Evolutionary conservation across 1,139 yeast genomes (phyloP).

Genomic region (Hyphopichia buzzinii): DNA sequence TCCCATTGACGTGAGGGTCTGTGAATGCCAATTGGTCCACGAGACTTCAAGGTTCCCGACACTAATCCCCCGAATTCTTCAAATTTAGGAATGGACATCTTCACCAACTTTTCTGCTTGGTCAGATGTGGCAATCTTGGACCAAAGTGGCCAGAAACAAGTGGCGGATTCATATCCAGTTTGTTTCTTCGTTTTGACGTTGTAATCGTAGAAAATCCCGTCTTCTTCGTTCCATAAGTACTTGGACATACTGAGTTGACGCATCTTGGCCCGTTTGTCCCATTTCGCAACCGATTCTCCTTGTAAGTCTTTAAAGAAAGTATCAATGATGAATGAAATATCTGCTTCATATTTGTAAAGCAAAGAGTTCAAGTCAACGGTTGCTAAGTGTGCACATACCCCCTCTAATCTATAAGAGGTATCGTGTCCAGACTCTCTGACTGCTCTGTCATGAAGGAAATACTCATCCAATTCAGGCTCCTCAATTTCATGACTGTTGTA

Average conservation of each 20-base stretch:
- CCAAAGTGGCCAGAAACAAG: slow-evolving; percentile 94
- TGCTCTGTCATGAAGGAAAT: slow-evolving; percentile 89
- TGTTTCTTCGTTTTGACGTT: slow-evolving; percentile 58
- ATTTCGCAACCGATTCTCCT: slow-evolving; percentile 49
- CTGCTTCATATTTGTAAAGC: slow-evolving; percentile 85
- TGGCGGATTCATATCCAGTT: slow-evolving; percentile 78
- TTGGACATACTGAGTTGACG: slow-evolving; percentile 61
- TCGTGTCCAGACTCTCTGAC: slow-evolving; percentile 98
- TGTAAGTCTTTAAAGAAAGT: slow-evolving; percentile 53
- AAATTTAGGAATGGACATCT: slow-evolving; percentile 61
- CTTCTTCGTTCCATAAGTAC: slow-evolving; percentile 82
- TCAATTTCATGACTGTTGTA: slow-evolving; percentile 66
- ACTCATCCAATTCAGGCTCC: slow-evolving; percentile 83
- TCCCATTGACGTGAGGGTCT: slow-evolving; percentile 97
- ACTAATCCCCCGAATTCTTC: slow-evolving; percentile 90
- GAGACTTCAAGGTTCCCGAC: slow-evolving; percentile 75
- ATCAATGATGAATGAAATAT: slow-evolving; percentile 68
- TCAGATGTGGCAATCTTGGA: slow-evolving; percentile 66
- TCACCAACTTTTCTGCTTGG: slow-evolving; percentile 70
- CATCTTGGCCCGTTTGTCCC: slow-evolving; percentile 56
- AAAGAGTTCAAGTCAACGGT: slow-evolving; percentile 88
- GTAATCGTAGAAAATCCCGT: slow-evolving; percentile 82
- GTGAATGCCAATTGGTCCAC: slow-evolving; percentile 68
- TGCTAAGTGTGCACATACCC: slow-evolving; percentile 84
- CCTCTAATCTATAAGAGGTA: slow-evolving; percentile 87